A percentile compares a stretch with the other conserved stretches of the same genome.
phyloP scores from a whole-genome alignment of 495 filamentous ascomycete species.

The Evernia prunastri region DNA sequence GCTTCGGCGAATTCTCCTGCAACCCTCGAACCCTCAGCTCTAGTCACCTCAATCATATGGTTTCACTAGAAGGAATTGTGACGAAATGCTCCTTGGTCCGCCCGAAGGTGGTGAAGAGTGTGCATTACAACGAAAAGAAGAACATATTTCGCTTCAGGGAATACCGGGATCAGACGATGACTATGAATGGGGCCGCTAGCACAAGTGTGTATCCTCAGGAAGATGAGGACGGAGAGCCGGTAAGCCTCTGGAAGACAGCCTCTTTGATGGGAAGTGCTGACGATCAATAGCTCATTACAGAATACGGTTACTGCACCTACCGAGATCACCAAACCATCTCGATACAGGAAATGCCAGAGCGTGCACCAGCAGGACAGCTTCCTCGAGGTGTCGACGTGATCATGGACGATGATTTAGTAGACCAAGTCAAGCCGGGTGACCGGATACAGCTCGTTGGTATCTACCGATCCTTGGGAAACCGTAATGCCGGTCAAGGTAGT shows the following conservation, averaged over 20 bases:
- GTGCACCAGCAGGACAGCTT: conserved; percentile 91
- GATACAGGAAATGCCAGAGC: conserved; percentile 99
- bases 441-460: conserved; percentile 93
- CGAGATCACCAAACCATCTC: conserved; percentile 97
- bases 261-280: conserved; percentile 18
- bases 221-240: conserved; percentile 73
- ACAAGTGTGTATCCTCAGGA: conserved; percentile 91
- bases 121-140: conserved; percentile 86
- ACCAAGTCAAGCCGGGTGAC: conserved; percentile 91
- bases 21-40: conserved; percentile 91
- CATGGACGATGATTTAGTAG: conserved; percentile 92
- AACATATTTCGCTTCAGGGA: conserved; percentile 75
- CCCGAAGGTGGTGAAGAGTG: conserved; percentile 95
- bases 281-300: conserved; percentile 61
- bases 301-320: conserved; percentile 93
- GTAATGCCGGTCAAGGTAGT: conserved; percentile 79
- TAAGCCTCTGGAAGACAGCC: conserved; percentile 25
- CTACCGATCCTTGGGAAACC: conserved; percentile 87
- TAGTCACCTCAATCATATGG: conserved; percentile 85
- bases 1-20: conserved; percentile 89
- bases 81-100: conserved; percentile 92
- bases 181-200: conserved; percentile 74
- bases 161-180: conserved; percentile 96
- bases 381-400: conserved; percentile 97
- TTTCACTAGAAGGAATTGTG: conserved; percentile 96